phyloP scores from a whole-genome alignment of 805 yeast species.

The Candida mattraensis region DNA sequence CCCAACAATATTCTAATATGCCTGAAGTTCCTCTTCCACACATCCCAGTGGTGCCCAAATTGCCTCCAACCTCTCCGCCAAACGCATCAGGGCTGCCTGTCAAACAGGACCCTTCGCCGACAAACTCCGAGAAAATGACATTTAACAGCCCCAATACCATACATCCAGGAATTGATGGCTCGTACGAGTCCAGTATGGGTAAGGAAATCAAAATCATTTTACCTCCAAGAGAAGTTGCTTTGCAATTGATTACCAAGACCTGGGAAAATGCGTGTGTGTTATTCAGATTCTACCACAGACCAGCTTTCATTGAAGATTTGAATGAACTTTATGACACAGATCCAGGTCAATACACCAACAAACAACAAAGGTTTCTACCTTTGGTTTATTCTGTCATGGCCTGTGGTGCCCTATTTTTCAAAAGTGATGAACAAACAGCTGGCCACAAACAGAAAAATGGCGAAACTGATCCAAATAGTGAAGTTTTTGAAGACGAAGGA shows the following conservation, averaged over 20 bases:
- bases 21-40: constrained; percentile 35
- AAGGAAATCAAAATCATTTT: constrained; percentile 63
- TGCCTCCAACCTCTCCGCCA: constrained; percentile 13
- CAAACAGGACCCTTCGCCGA: constrained; percentile 18
- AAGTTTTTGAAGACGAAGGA: constrained; percentile 68
- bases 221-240: constrained; percentile 74
- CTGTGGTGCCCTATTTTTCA: constrained; percentile 77
- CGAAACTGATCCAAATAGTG: constrained; percentile 30
- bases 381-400: constrained; percentile 85
- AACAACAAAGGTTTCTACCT: constrained; percentile 75
- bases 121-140: constrained; percentile 15
- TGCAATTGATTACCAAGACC: constrained; percentile 67
- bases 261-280: constrained; percentile 87
- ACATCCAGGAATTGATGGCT: constrained; percentile 38
- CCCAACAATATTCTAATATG: constrained; percentile 27
- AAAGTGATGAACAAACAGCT: constrained; percentile 42
- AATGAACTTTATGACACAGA: constrained; percentile 76
- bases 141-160: constrained; percentile 9
- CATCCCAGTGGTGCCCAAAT: constrained; percentile 24
- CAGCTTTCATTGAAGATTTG: constrained; percentile 70
- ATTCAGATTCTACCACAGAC: constrained; percentile 83
- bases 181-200: constrained; percentile 38
- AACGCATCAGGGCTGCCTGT: constrained; percentile 3
- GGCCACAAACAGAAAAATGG: constrained; percentile 21
- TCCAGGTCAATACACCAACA: constrained; percentile 67